A percentile compares a stretch with the other conserved stretches of the same genome.
Conservation (phyloP, 768 basidiomycete genomes). For the Sporobolomyces pararoseus region DNA sequence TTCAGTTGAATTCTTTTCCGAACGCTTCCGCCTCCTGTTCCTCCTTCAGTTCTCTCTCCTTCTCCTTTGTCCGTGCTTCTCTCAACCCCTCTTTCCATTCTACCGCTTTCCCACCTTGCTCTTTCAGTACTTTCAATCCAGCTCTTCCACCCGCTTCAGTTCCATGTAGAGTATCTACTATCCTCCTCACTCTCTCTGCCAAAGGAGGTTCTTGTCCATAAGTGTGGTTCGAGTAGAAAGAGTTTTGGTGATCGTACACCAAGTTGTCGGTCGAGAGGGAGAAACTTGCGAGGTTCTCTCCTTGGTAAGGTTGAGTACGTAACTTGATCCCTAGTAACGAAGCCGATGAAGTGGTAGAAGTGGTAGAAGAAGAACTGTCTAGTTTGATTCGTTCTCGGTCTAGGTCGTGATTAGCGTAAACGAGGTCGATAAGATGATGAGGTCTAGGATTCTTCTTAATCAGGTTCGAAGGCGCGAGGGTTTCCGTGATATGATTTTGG, state of each 20-base stretch:
- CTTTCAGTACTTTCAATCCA: constrained; percentile 5
- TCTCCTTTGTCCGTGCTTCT: constrained; percentile 9
- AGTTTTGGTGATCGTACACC: constrained; percentile 17
- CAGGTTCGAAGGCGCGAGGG: not conserved
- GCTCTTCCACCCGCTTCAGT: constrained; percentile 30
- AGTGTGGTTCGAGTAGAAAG: constrained; percentile 2
- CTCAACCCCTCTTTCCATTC: constrained; percentile 25
- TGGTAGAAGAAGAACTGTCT: not conserved
- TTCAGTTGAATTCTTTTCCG: constrained; percentile 3
- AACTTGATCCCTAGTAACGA: constrained; percentile 4
- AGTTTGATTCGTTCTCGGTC: constrained; percentile 22
- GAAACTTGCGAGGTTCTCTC: not conserved
- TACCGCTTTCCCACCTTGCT: constrained; percentile 19
- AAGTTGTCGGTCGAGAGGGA: not conserved
- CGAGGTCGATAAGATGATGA: constrained; percentile 12
- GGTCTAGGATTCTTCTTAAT: constrained; percentile 5
- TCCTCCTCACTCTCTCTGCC: constrained; percentile 2
- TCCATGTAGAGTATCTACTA: constrained; percentile 30
- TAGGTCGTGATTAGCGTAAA: not conserved
- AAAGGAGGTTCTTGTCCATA: constrained; percentile 20
- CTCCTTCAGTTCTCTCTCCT: not conserved
- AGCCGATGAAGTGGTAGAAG: not conserved
- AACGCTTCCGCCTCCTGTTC: constrained; percentile 29
- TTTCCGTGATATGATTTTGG: not conserved
- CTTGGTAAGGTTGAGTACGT: not conserved